Conservation (phyloP, 805 yeast genomes). For the Pichia exigua region DNA sequence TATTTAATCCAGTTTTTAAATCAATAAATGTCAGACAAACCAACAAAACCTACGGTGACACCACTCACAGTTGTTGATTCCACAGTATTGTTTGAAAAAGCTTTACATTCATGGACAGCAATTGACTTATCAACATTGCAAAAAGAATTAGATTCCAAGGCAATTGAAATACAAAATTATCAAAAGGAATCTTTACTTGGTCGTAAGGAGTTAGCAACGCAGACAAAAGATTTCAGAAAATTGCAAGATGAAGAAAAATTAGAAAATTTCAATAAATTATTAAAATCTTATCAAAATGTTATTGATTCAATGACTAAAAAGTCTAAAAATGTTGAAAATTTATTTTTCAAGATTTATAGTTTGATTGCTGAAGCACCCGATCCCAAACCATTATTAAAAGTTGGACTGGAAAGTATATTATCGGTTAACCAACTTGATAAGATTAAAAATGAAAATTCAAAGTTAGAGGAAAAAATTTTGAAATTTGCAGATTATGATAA, state of each 20-base stretch:
- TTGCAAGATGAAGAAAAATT: constrained; percentile 61
- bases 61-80: constrained; percentile 6
- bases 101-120: constrained; percentile 67
- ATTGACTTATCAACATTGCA: constrained; percentile 68
- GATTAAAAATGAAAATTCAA: constrained; percentile 42
- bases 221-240: constrained; percentile 81
- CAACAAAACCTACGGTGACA: not conserved
- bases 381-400: constrained; percentile 73
- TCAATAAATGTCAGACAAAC: not conserved
- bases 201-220: constrained; percentile 69
- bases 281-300: constrained; percentile 78
- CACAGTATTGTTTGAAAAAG: constrained; percentile 36
- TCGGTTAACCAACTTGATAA: constrained; percentile 39
- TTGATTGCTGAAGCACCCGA: constrained; percentile 86
- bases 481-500: constrained; percentile 73
- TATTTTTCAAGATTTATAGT: constrained; percentile 68
- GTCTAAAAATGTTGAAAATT: constrained; percentile 63
- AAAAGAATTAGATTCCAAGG: constrained; percentile 63
- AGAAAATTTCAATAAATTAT: constrained; percentile 52
- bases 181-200: constrained; percentile 62
- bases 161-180: constrained; percentile 58
- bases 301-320: constrained; percentile 76
- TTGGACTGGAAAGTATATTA: constrained; percentile 56
- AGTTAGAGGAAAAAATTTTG: constrained; percentile 50
- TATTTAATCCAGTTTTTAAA: too few relatives aligned